phyloP scores from a whole-genome alignment of 2,329 filamentous ascomycete genomes.

The Madurella mycetomatis region DNA sequence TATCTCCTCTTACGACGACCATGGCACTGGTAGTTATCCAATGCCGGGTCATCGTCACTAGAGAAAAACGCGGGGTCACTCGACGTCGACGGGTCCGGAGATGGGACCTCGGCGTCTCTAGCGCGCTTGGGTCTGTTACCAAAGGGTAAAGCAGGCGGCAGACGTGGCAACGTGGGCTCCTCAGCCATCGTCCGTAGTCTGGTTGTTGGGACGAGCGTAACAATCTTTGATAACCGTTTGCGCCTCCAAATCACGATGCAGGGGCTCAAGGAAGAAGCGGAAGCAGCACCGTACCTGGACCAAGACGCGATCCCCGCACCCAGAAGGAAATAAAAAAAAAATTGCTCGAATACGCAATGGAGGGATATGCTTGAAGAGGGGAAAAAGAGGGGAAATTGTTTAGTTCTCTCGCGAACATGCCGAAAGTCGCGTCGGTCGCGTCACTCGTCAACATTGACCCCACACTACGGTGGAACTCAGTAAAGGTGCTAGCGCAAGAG shows the following conservation, averaged over 20 bases:
- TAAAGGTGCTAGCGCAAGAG: too few relatives aligned
- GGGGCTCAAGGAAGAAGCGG: background rate
- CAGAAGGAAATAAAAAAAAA: background rate
- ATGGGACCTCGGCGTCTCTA: conserved; percentile 27
- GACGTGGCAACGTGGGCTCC: conserved; percentile 10
- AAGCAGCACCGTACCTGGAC: background rate
- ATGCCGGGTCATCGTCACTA: conserved; percentile 63
- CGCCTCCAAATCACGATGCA: background rate
- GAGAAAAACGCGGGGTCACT: conserved; percentile 70
- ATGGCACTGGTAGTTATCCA: conserved; percentile 57
- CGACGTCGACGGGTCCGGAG: conserved; percentile 47
- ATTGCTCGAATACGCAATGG: background rate
- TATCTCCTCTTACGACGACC: conserved; percentile 56
- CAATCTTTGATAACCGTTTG: background rate
- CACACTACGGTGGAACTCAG: too few relatives aligned
- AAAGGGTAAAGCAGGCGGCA: conserved; percentile 2
- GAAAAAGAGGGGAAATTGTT: background rate
- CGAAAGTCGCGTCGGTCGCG: too few relatives aligned
- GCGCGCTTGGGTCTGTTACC: conserved; percentile 35
- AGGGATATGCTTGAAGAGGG: background rate
- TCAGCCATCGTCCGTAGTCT: background rate
- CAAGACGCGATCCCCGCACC: background rate
- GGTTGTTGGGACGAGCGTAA: background rate
- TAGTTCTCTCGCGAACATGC: too few relatives aligned
- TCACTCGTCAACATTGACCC: too few relatives aligned